Conservation (phyloP, 2,329 filamentous ascomycete species). For the Colletotrichum sp. region DNA sequence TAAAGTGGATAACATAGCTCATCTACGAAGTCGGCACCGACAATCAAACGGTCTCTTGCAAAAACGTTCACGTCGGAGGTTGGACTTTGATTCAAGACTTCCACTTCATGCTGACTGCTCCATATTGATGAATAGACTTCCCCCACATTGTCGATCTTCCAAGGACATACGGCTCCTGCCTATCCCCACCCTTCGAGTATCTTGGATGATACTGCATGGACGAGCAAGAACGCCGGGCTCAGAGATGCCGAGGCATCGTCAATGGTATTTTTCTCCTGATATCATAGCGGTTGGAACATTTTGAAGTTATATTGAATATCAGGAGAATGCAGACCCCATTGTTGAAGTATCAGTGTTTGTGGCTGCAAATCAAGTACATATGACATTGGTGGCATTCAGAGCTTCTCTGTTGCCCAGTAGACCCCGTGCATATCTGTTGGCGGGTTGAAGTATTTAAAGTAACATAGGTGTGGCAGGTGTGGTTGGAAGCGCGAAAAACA, state of each 20-base stretch:
- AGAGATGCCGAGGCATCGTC: background rate
- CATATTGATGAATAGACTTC: background rate
- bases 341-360: background rate
- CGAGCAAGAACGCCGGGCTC: no score
- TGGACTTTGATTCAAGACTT: background rate
- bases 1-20: background rate
- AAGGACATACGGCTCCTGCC: background rate
- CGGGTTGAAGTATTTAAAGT: background rate
- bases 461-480: background rate
- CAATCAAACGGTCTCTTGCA: no score
- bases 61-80: fast-evolving
- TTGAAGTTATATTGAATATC: background rate
- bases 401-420: background rate
- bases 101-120: background rate
- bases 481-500: no score
- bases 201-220: no score
- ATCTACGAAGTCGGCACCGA: background rate
- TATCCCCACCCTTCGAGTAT: background rate
- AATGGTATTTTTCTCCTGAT: background rate
- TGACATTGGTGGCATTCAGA: background rate
- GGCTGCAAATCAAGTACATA: background rate
- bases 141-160: no score
- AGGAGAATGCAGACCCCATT: no score
- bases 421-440: background rate
- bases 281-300: fast-evolving